Base-by-base conservation (phyloP, 176 grass and related monocot genomes). In the Coix lacrymajobi region DNA sequence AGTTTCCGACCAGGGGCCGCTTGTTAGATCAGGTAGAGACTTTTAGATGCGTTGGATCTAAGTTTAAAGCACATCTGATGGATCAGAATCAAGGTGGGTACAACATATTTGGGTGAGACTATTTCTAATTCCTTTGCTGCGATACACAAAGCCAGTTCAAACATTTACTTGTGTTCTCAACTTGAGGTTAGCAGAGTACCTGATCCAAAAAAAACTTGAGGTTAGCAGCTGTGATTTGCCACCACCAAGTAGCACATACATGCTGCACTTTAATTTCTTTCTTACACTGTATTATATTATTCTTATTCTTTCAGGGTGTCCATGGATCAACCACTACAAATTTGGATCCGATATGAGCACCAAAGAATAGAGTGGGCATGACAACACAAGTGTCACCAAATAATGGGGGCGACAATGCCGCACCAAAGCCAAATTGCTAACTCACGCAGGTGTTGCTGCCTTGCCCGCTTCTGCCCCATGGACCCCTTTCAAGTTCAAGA, bases 401-500 rank as follows among this genome's bases (percentile, higher is more conserved):
- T 37, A 87, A 83, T 36, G 20, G 54, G 13, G 17, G 66, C 58
- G 37, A 57, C 36, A 72, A 25, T 30, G 17, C 16, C 11, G 41
- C 44, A 61, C 22, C 46, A 40, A 36, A 67, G 49, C 7, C 41
- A 22, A 41, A 69, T 39, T 28, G 68, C 63, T 24, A 69, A 57
- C 67, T 85, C 79, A 92, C 41, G 87, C 76, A 74, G 93, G 69
- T 49, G 81, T 73, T 68, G 85, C 75, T 84, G 88, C 79, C 73
- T 90, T 83, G 72, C 65, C 11, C 9, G 51, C 75, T 56, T 89
- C 83, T 14, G 57, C 16, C 78, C 41, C 81, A 38, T 83, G 60
- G 60, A 88, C 74, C 26, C 75, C 77, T 78, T 90, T 92, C 10
- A 96, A 83, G 81, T 91, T 90, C 76, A 96, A 66, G 49, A 96